These are phyloP conservation scores for Chamaecyparis obtusa DNA, from an alignment of 75 land plant genomes.

Conservation along the genomic window DNA sequence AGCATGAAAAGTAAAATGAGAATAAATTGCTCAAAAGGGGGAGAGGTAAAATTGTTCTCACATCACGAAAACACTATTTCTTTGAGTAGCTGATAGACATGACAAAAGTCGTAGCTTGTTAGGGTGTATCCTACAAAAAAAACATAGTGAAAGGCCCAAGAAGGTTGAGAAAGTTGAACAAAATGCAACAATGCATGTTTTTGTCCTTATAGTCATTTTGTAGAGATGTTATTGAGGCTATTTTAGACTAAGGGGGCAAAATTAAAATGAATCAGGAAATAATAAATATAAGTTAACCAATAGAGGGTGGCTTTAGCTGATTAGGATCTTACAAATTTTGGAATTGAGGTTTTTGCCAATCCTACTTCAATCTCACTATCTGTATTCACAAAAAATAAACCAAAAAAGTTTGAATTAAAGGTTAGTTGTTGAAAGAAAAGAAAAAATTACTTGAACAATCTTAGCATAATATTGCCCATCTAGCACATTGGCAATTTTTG, in stretches of 20 bases:
- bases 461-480: not conserved
- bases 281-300: not conserved
- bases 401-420: not conserved
- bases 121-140: too few relatives aligned
- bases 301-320: not conserved
- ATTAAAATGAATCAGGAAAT: not conserved
- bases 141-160: too few relatives aligned
- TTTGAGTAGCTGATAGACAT: too few relatives aligned
- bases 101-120: too few relatives aligned
- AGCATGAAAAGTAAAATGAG: too few relatives aligned
- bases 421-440: not conserved
- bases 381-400: conserved; percentile 17
- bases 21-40: too few relatives aligned
- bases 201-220: not conserved
- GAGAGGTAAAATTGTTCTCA: too few relatives aligned
- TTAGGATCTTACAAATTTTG: conserved; percentile 70
- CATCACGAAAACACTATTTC: too few relatives aligned
- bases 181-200: too few relatives aligned
- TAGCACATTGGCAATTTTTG: not conserved
- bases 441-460: not conserved
- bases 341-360: conserved; percentile 63
- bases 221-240: not conserved
- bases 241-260: not conserved
- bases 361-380: conserved; percentile 86
- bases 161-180: too few relatives aligned